Conservation (phyloP, 176 grass and related monocot genomes). For the Echinochloa phyllopogon region DNA sequence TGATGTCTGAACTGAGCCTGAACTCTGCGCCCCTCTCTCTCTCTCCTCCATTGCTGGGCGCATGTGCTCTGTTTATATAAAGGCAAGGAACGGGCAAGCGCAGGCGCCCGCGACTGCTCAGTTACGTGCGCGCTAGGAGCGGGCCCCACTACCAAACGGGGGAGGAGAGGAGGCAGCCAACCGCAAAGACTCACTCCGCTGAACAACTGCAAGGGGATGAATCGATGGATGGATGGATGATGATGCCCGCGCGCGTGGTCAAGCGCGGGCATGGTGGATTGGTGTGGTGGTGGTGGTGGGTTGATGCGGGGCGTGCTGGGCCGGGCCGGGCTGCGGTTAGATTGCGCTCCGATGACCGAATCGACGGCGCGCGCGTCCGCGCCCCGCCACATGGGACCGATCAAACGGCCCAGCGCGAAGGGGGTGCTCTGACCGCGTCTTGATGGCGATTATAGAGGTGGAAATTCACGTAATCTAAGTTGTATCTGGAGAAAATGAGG, state of each 20-base stretch:
- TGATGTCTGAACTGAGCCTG: not conserved
- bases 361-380: not conserved
- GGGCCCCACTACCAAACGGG: slow-evolving; percentile 8
- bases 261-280: not conserved
- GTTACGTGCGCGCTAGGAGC: slow-evolving; percentile 36
- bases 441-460: not conserved
- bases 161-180: not conserved
- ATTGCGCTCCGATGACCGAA: not conserved
- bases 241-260: not conserved
- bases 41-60: not conserved
- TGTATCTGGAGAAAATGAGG: not conserved
- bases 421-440: not conserved
- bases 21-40: not conserved
- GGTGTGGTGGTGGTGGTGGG: too few relatives aligned
- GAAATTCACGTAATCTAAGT: not conserved
- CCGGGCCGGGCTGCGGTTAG: not conserved
- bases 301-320: not conserved
- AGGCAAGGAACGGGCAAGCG: not conserved
- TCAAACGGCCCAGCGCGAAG: not conserved
- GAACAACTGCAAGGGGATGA: not conserved
- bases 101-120: not conserved
- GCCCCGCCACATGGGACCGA: not conserved
- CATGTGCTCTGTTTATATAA: slow-evolving; percentile 24
- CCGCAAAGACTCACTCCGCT: not conserved
- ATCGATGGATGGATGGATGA: too few relatives aligned